These are phyloP conservation scores for Capronia americana DNA, from an alignment of 2,329 filamentous ascomycete species.

Conservation along the genomic window DNA sequence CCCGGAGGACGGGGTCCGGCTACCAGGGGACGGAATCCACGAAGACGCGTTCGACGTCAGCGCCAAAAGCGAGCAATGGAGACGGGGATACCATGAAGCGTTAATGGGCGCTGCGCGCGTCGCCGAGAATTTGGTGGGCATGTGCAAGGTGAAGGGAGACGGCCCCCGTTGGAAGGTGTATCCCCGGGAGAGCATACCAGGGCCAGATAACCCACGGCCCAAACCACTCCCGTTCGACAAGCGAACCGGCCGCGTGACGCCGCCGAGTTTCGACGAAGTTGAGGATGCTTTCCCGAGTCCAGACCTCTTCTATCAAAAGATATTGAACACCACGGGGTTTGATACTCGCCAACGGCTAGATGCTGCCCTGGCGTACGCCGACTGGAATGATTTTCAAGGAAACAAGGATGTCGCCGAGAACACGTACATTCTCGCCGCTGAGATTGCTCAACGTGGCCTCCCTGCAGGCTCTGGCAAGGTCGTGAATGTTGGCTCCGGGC, in stretches of 20 bases:
- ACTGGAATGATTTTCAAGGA: slow-evolving; percentile 82
- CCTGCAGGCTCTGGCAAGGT: slow-evolving; percentile 45
- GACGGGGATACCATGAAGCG: slow-evolving; percentile 81
- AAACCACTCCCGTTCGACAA: slow-evolving; percentile 72
- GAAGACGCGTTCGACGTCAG: slow-evolving; percentile 69
- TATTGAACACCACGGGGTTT: slow-evolving; percentile 81
- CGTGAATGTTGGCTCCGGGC: slow-evolving; percentile 67
- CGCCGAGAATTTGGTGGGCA: slow-evolving; percentile 79
- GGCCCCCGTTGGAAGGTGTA: slow-evolving; percentile 57
- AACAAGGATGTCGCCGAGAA: slow-evolving; percentile 69
- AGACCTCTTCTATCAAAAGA: slow-evolving; percentile 79
- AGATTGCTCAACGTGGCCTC: slow-evolving; percentile 70
- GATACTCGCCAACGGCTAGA: slow-evolving; percentile 78
- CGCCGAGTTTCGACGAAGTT: slow-evolving; percentile 78
- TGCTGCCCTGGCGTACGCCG: slow-evolving; percentile 80
- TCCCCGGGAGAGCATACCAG: slow-evolving; percentile 74
- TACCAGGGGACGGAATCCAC: slow-evolving; percentile 57
- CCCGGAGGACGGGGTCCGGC: slow-evolving; percentile 50
- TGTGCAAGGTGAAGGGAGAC: slow-evolving; percentile 69
- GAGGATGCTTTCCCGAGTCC: slow-evolving; percentile 71
- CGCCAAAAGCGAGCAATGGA: slow-evolving; percentile 80
- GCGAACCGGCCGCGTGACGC: slow-evolving; percentile 46
- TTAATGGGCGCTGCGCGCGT: slow-evolving; percentile 78
- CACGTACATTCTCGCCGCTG: slow-evolving; percentile 77
- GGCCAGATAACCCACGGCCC: slow-evolving; percentile 82